These are phyloP conservation scores for Rhizophora apiculata DNA, from an alignment of 345 rosid genomes.

Conservation along the genomic window DNA sequence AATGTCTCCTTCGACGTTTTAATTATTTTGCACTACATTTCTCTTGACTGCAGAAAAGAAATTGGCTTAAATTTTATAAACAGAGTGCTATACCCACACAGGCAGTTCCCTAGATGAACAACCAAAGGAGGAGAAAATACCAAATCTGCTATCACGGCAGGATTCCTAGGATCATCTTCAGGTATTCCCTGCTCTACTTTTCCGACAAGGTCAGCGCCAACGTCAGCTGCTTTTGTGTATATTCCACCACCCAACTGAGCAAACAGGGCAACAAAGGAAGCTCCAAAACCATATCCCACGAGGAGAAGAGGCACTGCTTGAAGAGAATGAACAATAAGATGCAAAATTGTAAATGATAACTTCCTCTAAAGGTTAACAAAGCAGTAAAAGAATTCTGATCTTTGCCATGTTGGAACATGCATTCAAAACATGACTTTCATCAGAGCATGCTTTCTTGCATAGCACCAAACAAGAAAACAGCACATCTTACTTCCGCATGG, in stretches of 20 bases:
- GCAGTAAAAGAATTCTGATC: neutral
- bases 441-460: neutral
- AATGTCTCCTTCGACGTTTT: too few relatives aligned
- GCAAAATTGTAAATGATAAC: constrained; percentile 3
- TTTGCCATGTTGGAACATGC: neutral
- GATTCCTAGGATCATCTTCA: constrained; percentile 99
- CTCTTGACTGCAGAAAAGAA: neutral
- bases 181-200: constrained; percentile 99
- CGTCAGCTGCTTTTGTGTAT: constrained; percentile 99
- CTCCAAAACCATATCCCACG: constrained; percentile 99
- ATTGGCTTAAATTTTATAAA: neutral
- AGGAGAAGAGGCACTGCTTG: constrained; percentile 93
- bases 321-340: constrained; percentile 21
- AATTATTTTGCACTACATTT: too few relatives aligned
- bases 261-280: constrained; percentile 96
- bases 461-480: neutral
- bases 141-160: constrained; percentile 99
- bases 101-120: neutral
- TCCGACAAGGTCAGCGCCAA: constrained; percentile 99
- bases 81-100: neutral
- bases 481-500: neutral
- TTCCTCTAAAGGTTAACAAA: neutral
- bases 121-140: constrained; percentile 35
- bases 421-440: neutral
- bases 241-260: constrained; percentile 99